These are phyloP conservation scores for Alternaria hordeiaustralica DNA, from an alignment of 2,329 filamentous ascomycete genomes.

Conservation along the genomic window DNA sequence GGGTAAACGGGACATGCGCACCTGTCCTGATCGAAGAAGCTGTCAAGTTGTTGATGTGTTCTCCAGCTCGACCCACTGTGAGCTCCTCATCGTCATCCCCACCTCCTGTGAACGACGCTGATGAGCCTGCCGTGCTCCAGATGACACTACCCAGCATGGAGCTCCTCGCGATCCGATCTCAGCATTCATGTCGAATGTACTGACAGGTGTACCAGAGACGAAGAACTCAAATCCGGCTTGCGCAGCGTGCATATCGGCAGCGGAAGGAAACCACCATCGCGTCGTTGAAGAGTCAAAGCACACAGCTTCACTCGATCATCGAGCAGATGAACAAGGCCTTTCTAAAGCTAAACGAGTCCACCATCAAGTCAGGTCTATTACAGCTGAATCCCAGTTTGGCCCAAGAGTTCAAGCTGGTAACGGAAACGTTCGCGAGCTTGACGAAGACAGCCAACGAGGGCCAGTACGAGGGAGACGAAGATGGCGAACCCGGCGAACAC, in stretches of 20 bases:
- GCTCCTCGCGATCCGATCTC: background rate
- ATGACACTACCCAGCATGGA: background rate
- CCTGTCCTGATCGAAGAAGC: background rate
- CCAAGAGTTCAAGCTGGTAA: slow-evolving; percentile 63
- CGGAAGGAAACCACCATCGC: slow-evolving; percentile 84
- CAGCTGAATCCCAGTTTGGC: slow-evolving; percentile 64
- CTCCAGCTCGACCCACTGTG: background rate
- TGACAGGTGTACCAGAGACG: slow-evolving; percentile 64
- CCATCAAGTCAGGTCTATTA: slow-evolving; percentile 64
- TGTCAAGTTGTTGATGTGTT: background rate
- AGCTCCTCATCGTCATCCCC: background rate
- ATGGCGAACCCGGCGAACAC: slow-evolving; percentile 40
- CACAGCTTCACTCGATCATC: slow-evolving; percentile 71
- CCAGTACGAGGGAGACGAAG: slow-evolving; percentile 36
- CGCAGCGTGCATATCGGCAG: slow-evolving; percentile 82
- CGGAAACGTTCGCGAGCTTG: slow-evolving; percentile 64
- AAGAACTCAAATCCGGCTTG: slow-evolving; percentile 84
- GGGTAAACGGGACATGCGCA: background rate
- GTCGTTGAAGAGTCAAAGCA: slow-evolving; percentile 72
- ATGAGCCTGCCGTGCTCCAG: background rate
- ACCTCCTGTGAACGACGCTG: background rate
- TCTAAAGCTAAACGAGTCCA: slow-evolving; percentile 68
- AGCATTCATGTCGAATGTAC: slow-evolving; percentile 1
- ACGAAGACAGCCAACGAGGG: slow-evolving; percentile 54
- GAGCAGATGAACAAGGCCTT: slow-evolving; percentile 78